Conservation (phyloP, 1,139 yeast genomes). For the Sporopachydermia cereana region DNA sequence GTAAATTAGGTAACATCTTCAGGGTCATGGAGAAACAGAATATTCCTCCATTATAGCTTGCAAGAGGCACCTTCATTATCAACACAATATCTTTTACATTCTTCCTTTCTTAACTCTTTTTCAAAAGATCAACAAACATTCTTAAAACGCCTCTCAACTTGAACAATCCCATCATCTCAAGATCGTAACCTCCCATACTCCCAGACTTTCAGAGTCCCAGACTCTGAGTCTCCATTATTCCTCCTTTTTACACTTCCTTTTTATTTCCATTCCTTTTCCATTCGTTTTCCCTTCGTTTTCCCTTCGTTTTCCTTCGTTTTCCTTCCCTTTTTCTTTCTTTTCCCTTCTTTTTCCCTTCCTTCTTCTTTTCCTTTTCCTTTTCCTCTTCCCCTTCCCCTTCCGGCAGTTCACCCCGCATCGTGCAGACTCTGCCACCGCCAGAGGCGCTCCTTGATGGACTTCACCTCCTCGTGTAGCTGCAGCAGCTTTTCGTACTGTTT, state of each 20-base stretch:
- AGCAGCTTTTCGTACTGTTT: slow-evolving; percentile 18
- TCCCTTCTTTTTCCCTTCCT: not conserved
- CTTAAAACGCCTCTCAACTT: no score
- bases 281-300: not conserved
- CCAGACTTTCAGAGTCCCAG: no score
- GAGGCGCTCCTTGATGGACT: slow-evolving; percentile 25
- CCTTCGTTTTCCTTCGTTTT: not conserved
- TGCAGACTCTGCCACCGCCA: slow-evolving; percentile 17
- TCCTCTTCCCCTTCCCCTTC: not conserved
- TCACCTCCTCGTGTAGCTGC: slow-evolving; percentile 26
- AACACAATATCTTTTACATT: no score
- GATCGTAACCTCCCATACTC: no score
- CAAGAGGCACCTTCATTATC: no score
- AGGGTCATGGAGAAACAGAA: no score
- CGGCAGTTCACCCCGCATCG: not conserved
- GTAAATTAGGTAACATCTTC: no score
- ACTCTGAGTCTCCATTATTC: not conserved
- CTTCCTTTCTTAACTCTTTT: no score
- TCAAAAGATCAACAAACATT: no score
- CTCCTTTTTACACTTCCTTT: not conserved
- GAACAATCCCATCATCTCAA: no score
- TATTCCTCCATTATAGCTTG: no score
- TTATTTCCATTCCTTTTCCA: not conserved
- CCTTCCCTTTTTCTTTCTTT: not conserved
- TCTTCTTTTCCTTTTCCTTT: not conserved